Evolutionary conservation across 2,329 filamentous ascomycete species (phyloP).

Genomic region (Pezicula neosporulosa): DNA sequence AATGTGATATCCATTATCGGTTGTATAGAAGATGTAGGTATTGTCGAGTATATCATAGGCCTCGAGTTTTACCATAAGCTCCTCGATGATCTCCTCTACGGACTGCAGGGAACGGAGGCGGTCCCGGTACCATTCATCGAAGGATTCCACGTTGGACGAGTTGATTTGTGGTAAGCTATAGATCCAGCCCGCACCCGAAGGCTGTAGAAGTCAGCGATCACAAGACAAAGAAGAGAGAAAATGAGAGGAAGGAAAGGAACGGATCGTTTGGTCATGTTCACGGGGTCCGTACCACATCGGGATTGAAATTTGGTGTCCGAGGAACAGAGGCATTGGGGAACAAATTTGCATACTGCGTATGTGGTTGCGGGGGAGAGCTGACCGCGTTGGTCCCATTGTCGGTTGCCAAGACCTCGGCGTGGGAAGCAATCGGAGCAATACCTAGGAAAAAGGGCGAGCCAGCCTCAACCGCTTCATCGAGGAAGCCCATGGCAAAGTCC

Average conservation of each 20-base stretch:
- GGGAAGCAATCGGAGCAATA: slow-evolving; percentile 62
- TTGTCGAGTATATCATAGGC: slow-evolving; percentile 30
- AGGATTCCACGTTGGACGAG: slow-evolving; percentile 35
- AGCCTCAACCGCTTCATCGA: slow-evolving; percentile 52
- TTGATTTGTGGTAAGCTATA: slow-evolving; percentile 34
- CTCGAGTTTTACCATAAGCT: slow-evolving; percentile 37
- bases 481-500: slow-evolving; percentile 47
- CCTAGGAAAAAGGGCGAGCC: slow-evolving; percentile 61
- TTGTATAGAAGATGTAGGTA: slow-evolving; percentile 54
- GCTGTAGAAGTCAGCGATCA: neutral
- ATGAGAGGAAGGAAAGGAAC: no score
- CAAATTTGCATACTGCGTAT: slow-evolving; percentile 48
- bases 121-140: slow-evolving; percentile 46
- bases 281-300: slow-evolving; percentile 38
- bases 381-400: slow-evolving; percentile 43
- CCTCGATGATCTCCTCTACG: slow-evolving; percentile 49
- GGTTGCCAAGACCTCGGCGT: slow-evolving; percentile 40
- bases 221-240: no score
- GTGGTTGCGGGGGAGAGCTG: slow-evolving; percentile 37
- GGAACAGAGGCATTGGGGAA: slow-evolving; percentile 58
- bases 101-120: slow-evolving; percentile 44
- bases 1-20: slow-evolving; percentile 47
- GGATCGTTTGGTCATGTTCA: neutral
- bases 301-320: slow-evolving; percentile 61
- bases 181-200: slow-evolving; percentile 43